Conservation (phyloP, 2,329 filamentous ascomycete species). For the Xylaria sp. region DNA sequence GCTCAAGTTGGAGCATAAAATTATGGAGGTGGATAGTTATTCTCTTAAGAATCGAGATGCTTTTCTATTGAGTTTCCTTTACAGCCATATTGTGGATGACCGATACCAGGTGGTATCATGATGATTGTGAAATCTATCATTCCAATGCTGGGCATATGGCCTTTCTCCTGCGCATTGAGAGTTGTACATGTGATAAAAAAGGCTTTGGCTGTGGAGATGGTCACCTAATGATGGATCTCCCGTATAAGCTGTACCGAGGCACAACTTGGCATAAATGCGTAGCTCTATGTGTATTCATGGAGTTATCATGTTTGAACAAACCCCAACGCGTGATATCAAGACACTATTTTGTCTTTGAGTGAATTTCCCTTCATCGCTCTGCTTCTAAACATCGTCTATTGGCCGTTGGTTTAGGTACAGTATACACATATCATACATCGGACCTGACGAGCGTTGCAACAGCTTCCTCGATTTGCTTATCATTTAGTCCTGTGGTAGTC, state of each 20-base stretch:
- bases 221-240: not conserved
- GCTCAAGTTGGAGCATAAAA: not conserved
- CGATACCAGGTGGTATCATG: not conserved
- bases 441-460: conserved; percentile 65
- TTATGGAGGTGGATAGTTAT: not conserved
- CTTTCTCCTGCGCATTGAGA: not conserved
- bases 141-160: not conserved
- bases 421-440: conserved; percentile 44
- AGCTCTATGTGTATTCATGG: not conserved
- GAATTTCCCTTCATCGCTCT: not conserved
- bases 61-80: not conserved
- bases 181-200: not conserved
- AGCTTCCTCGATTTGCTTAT: conserved; percentile 70
- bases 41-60: conserved; percentile 1
- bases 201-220: not conserved
- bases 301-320: not conserved
- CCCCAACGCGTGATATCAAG: not conserved
- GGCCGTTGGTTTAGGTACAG: conserved; percentile 16
- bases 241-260: not conserved
- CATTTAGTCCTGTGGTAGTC: conserved; percentile 58
- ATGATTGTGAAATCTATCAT: not conserved
- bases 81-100: not conserved
- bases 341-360: not conserved
- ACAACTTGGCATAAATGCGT: not conserved
- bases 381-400: conserved; percentile 22